Base-by-base conservation (phyloP, 768 basidiomycete genomes). In the Sarcodon sp. region DNA sequence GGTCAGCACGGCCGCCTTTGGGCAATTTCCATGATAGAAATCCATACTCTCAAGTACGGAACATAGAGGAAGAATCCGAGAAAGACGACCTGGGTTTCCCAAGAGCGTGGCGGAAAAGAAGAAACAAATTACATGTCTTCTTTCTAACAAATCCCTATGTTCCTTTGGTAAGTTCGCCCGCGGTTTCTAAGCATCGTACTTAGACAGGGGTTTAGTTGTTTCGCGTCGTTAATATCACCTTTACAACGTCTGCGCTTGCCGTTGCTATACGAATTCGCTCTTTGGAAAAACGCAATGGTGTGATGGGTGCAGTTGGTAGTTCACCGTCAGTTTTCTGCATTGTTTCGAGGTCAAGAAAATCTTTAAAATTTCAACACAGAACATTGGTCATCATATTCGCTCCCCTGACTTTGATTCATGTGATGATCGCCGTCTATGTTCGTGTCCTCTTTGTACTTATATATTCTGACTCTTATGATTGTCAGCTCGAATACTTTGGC, bases 401-500 rank as follows among this genome's bases (percentile, higher is more conserved):
- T 6, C 82, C 88, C 1, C 60, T 87, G 50, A 88, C 90, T 9
- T 69, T 92, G 21, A 69, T 85, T 7, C 88, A 91, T 69, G 88
- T 93, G 55, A 80, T 92, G 72, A 66, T 73, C 45, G 84, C 88
- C 39, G 79, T 92, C 55, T 92, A 93, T 64, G 87, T 90, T 61
- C 7, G 48, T 11, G 48, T 39, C 31, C 41, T 52, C 32, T 45
- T 10, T 45, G 27, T 34, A 16, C 53, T 7, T 55, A 35, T n/a
- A 58, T 15, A 41, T 13, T 27, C 4, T 27, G 53, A 16, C 53
- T 10, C 54, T 35, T 8, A 44, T 55, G 45, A 15, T 43, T 48
- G 48, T 21, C 58, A 92, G 89, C 71, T 91, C 49, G 91, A 94
- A 65, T 96, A 96, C 65, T 92, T 92, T 58, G 86, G 91, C 36